Percentiles rank a stretch among this genome's conserved stretches.
These are phyloP conservation scores for Shiraia sp. DNA, from an alignment of 2,329 filamentous ascomycete genomes.

Conservation along the genomic window DNA sequence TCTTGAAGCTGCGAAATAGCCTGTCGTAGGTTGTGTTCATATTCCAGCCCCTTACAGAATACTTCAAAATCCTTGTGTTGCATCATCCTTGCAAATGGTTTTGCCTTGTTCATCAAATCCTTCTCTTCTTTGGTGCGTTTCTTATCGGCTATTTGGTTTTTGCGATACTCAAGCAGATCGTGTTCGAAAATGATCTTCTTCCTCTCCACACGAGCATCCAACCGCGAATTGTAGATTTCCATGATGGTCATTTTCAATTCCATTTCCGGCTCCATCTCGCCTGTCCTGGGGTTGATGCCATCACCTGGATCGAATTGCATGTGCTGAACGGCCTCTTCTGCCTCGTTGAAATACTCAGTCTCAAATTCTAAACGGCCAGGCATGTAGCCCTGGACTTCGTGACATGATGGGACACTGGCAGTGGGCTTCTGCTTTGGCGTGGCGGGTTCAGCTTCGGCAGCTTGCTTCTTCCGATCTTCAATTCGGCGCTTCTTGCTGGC, in stretches of 20 bases:
- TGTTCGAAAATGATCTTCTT: slow-evolving; percentile 98
- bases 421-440: slow-evolving; percentile 95
- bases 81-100: slow-evolving; percentile 97
- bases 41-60: slow-evolving; percentile 81
- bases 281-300: slow-evolving; percentile 81
- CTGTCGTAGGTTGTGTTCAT: slow-evolving; percentile 87
- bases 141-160: slow-evolving; percentile 88
- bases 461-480: slow-evolving; percentile 84
- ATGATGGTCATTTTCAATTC: slow-evolving; percentile 97
- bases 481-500: slow-evolving; percentile 89
- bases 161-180: slow-evolving; percentile 87
- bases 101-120: slow-evolving; percentile 88
- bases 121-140: slow-evolving; percentile 94
- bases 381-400: slow-evolving; percentile 99
- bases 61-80: slow-evolving; percentile 87
- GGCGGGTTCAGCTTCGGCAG: slow-evolving; percentile 79
- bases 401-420: slow-evolving; percentile 90
- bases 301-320: slow-evolving; percentile 99
- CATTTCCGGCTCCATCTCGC: slow-evolving; percentile 91
- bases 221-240: slow-evolving; percentile 93
- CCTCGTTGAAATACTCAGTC: slow-evolving; percentile 96
- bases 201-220: slow-evolving; percentile 88
- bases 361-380: slow-evolving; percentile 96
- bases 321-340: slow-evolving; percentile 95
- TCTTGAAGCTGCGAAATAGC: slow-evolving; percentile 91